Evolutionary conservation across 192 early-diverging fungal genomes (phyloP).

Genomic region (Mortierella antarctica): DNA sequence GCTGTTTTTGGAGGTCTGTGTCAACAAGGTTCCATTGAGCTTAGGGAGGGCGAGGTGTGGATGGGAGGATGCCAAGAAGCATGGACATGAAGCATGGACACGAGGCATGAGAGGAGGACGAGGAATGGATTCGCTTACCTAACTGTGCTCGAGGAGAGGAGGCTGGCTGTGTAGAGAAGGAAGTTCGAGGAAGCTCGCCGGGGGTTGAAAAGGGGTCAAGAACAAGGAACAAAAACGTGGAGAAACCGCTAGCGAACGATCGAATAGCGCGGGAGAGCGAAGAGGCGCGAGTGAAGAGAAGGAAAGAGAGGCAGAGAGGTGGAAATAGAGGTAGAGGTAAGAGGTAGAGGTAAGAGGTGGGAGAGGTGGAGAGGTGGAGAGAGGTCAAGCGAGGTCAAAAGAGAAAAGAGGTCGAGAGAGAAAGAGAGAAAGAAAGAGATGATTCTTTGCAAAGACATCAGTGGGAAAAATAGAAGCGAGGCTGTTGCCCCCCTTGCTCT

Average conservation of each 20-base stretch:
- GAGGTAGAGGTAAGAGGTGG: not conserved
- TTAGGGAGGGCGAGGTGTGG: too few species aligned
- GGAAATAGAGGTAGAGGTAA: not conserved
- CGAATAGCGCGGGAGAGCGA: not conserved
- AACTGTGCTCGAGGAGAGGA: too few species aligned
- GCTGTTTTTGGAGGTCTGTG: too few species aligned
- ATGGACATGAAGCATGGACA: too few species aligned
- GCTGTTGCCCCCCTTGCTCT: not conserved
- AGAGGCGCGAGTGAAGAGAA: not conserved
- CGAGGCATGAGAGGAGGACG: too few species aligned
- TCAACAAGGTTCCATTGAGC: too few species aligned
- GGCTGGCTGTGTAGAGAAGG: too few species aligned
- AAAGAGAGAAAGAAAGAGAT: not conserved
- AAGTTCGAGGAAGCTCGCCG: too few species aligned
- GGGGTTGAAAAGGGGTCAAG: not conserved
- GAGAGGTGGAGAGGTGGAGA: not conserved
- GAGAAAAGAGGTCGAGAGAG: not conserved
- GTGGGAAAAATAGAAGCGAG: not conserved
- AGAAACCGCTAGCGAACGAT: too few species aligned
- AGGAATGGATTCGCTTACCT: too few species aligned
- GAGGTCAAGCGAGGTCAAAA: not conserved
- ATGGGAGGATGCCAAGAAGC: too few species aligned
- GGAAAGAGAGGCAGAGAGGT: not conserved
- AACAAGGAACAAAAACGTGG: not conserved
- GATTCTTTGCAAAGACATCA: too few species aligned